Evolutionary conservation across 306 rosid species (phyloP).

Genomic region (Gastrolobium bilobum): DNA sequence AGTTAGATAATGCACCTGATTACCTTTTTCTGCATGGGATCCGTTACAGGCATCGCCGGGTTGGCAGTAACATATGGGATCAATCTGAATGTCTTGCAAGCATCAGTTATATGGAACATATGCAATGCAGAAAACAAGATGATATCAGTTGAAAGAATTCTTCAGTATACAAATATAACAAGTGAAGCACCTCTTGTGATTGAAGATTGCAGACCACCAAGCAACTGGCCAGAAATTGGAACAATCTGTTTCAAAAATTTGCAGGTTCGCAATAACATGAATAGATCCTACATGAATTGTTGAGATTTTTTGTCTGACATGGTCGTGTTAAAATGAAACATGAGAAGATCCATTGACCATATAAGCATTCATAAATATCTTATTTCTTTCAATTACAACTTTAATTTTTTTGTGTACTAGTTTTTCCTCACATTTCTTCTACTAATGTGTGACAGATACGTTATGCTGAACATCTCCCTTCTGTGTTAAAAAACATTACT

Average conservation of each 20-base stretch:
- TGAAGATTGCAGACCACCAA: slow-evolving; percentile 77
- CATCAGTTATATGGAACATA: slow-evolving; percentile 91
- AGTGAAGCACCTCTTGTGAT: slow-evolving; percentile 92
- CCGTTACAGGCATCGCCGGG: slow-evolving; percentile 86
- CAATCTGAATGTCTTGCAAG: slow-evolving; percentile 88
- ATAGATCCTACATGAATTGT: background rate
- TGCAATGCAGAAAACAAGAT: slow-evolving; percentile 96
- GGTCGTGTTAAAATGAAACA: too few species aligned
- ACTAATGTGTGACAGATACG: slow-evolving; percentile 68
- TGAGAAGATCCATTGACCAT: background rate
- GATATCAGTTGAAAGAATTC: slow-evolving; percentile 95
- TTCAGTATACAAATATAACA: slow-evolving; percentile 76
- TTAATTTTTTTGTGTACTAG: background rate
- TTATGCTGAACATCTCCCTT: slow-evolving; percentile 93
- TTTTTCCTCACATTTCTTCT: slow-evolving; percentile 36
- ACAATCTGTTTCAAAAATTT: slow-evolving; percentile 78
- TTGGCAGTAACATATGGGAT: slow-evolving; percentile 97
- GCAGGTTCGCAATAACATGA: slow-evolving; percentile 59
- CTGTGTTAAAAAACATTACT: slow-evolving; percentile 74
- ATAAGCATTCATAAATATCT: background rate
- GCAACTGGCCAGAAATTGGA: slow-evolving; percentile 90
- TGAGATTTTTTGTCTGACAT: too few species aligned
- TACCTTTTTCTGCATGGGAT: slow-evolving; percentile 38
- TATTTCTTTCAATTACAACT: background rate
- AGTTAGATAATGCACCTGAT: background rate